Base-by-base conservation (phyloP, 192 early-diverging fungal genomes). In the Dimargaris cristalligena region DNA sequence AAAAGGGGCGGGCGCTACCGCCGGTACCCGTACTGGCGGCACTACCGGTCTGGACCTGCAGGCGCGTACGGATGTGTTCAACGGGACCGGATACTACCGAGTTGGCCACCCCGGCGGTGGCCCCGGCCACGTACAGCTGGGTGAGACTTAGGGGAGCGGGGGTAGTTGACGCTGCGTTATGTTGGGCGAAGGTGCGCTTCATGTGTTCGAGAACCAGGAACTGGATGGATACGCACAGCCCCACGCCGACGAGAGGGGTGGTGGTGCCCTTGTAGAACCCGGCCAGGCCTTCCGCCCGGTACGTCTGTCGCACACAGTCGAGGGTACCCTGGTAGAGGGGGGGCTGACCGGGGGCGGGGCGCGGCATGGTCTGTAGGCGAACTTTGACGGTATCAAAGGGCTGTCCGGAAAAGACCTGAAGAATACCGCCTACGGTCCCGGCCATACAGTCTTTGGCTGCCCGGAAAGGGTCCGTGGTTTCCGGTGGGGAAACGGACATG, bases 31-130 rank as follows among this genome's bases (percentile, higher is more conserved):
- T n/a, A n/a, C n/a, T n/a, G n/a, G n/a, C n/a, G n/a, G n/a, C n/a
- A n/a, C n/a, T n/a, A n/a, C n/a, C n/a, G n/a, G n/a, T 82, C 71
- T 98, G 94, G 9, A 94, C 90, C 66, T 98, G 94, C 56, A 98
- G 79, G 52, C 94, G 83, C 25, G 87, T 92, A 61, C 94, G 78
- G 63, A 98, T 87, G 61, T 98, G 94, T 71, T 98, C 94, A 32
- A 98, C 91, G 4, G 94, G 94, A 0, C 92, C 83, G 9, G 82
- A 91, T 1, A 97, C 73, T 18, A 94, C 66, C 30, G 88, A 89
- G 74, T 94, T 94, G 44, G 90, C 87, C 9, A 90, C 69, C 52
- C 94, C 94, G 32, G 86, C 84, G 0, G 79, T 75, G 32, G 91
- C 89, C 33, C 94, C 94, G 18, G 83, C 77, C 25, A 88, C 62